phyloP scores from a whole-genome alignment of 768 basidiomycete genomes.

The Fomitopsis serialis region DNA sequence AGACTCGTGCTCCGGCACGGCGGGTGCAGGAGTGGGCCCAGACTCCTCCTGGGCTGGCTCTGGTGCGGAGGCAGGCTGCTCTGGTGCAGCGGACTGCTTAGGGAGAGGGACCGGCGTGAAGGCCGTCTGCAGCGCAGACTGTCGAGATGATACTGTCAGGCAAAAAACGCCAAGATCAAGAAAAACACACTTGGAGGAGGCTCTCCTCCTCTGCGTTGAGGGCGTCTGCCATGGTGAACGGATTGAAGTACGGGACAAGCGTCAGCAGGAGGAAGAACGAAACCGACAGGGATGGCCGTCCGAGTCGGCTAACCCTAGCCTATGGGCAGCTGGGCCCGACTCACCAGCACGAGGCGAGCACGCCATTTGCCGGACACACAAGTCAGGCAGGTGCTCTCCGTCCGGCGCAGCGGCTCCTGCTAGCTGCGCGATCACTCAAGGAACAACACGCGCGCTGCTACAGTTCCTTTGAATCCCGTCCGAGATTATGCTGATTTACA shows the following conservation, averaged over 20 bases:
- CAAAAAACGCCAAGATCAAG: neutral
- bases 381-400: too few species aligned
- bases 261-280: neutral
- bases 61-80: constrained; percentile 4
- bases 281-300: neutral
- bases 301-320: neutral
- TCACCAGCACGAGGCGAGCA: neutral
- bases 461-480: too few species aligned
- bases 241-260: neutral
- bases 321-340: neutral
- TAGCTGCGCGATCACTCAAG: too few species aligned
- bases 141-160: neutral
- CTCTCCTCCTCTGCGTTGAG: constrained; percentile 22
- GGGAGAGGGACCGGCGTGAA: constrained; percentile 21
- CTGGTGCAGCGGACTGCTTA: constrained; percentile 14
- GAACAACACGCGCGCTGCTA: too few species aligned
- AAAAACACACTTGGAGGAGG: constrained; percentile 20
- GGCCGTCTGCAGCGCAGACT: constrained; percentile 26
- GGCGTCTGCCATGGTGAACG: constrained; percentile 18
- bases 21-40: constrained; percentile 5
- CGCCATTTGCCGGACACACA: neutral
- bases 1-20: constrained; percentile 13
- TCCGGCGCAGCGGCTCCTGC: too few species aligned
- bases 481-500: too few species aligned
- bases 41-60: constrained; percentile 1